Conservation (phyloP, 805 yeast genomes). For the Teunomyces panamensis region DNA sequence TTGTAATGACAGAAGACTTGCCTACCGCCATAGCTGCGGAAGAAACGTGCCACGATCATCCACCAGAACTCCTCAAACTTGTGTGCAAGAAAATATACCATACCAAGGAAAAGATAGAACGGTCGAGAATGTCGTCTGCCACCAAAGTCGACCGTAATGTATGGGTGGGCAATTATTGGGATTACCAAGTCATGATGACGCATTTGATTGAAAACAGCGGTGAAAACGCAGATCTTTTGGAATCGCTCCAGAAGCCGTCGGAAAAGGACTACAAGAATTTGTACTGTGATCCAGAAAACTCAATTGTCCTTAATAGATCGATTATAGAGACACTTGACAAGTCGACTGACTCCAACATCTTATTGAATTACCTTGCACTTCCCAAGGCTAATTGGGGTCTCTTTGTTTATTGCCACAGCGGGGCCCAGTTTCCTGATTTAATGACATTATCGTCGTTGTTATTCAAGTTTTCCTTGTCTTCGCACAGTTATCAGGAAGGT, state of each 20-base stretch:
- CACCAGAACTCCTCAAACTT: constrained; percentile 4
- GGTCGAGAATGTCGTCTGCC: constrained; percentile 79
- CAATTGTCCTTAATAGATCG: constrained; percentile 40
- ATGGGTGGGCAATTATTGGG: constrained; percentile 84
- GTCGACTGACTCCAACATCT: constrained; percentile 4
- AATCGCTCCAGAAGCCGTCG: constrained; percentile 2
- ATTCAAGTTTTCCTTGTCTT: constrained; percentile 28
- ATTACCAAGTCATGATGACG: constrained; percentile 46
- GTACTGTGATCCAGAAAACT: constrained; percentile 50
- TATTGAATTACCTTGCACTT: constrained; percentile 26
- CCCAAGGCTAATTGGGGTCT: constrained; percentile 57
- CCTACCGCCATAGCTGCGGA: constrained; percentile 5
- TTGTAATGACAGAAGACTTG: constrained; percentile 14
- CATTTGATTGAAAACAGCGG: constrained; percentile 11
- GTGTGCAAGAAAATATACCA: constrained; percentile 67
- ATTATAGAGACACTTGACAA: neutral
- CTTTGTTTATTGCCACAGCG: constrained; percentile 58
- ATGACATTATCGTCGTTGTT: constrained; percentile 32
- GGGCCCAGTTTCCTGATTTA: constrained; percentile 51
- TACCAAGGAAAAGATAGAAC: constrained; percentile 77
- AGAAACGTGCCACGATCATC: constrained; percentile 10
- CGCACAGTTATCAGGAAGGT: constrained; percentile 18
- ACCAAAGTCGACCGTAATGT: constrained; percentile 52
- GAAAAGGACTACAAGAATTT: constrained; percentile 10
- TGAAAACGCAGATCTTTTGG: constrained; percentile 5